Evolutionary conservation across 2,329 filamentous ascomycete species (phyloP).

Genomic region (Colletotrichum tropicicola): DNA sequence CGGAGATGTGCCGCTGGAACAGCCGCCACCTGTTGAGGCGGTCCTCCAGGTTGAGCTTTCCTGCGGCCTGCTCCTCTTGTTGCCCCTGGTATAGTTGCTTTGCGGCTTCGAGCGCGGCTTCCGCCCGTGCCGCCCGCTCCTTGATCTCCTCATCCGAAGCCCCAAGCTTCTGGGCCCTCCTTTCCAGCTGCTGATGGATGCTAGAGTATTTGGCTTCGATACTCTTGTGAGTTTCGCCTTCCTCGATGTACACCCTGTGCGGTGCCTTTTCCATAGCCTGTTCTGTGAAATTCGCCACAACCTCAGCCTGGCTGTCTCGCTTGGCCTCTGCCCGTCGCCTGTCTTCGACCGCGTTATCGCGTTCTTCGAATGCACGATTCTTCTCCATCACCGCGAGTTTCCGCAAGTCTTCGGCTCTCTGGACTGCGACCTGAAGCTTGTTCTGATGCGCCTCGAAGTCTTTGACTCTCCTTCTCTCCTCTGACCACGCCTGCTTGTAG

Average conservation of each 20-base stretch:
- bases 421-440: conserved; percentile 65
- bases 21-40: conserved; percentile 80
- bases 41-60: conserved; percentile 70
- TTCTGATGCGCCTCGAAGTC: conserved; percentile 45
- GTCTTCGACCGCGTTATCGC: conserved; percentile 58
- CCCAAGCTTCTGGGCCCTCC: conserved; percentile 66
- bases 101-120: conserved; percentile 49
- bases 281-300: conserved; percentile 62
- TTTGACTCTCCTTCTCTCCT: conserved; percentile 45
- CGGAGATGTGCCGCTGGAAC: conserved; percentile 87
- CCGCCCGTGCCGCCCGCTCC: conserved; percentile 52
- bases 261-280: conserved; percentile 64
- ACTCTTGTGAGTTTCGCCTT: conserved; percentile 68
- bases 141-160: conserved; percentile 73
- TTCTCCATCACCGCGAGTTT: conserved; percentile 66
- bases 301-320: conserved; percentile 53
- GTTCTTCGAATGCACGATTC: conserved; percentile 64
- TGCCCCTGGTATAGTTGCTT: conserved; percentile 51
- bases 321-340: conserved; percentile 56
- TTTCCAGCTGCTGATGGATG: conserved; percentile 66
- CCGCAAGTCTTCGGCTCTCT: conserved; percentile 57
- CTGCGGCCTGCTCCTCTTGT: conserved; percentile 48
- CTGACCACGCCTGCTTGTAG: conserved; percentile 46
- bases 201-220: conserved; percentile 63
- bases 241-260: conserved; percentile 68